Conservation (phyloP, 371 early-diverging fungal genomes). For the Rhizopus sp. region DNA sequence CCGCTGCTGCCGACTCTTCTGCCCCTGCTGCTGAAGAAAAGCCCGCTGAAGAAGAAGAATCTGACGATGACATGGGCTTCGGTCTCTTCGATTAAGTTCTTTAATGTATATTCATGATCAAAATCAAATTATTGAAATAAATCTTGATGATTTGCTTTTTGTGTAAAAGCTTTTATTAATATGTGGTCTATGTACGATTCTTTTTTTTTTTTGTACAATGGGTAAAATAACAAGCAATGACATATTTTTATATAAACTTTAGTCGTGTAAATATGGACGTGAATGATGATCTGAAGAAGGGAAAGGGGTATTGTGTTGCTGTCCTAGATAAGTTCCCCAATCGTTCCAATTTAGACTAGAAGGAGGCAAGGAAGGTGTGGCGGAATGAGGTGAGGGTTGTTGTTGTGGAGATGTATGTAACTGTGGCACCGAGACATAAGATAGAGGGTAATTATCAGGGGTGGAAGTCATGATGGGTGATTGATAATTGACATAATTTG, state of each 20-base stretch:
- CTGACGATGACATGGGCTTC: slow-evolving; percentile 58
- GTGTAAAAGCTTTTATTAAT: too few species aligned
- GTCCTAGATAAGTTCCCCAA: slow-evolving; percentile 24
- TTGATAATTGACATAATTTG: background rate
- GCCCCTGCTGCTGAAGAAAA: slow-evolving; percentile 46
- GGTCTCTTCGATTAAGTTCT: slow-evolving; percentile 36
- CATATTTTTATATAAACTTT: too few species aligned
- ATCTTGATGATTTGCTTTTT: too few species aligned
- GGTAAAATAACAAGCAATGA: too few species aligned
- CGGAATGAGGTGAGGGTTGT: slow-evolving; percentile 6
- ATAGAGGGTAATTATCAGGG: slow-evolving; percentile 2
- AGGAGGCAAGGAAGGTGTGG: slow-evolving; percentile 7
- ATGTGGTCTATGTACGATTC: too few species aligned
- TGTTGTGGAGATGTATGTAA: background rate
- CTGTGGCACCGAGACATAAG: background rate
- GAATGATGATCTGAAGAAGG: too few species aligned
- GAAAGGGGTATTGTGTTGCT: background rate
- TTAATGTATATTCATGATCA: background rate
- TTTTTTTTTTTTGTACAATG: too few species aligned
- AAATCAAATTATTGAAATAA: too few species aligned
- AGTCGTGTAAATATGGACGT: too few species aligned
- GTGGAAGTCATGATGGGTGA: background rate
- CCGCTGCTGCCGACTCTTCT: slow-evolving; percentile 51
- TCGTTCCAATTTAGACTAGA: slow-evolving; percentile 26
- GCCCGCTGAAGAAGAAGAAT: slow-evolving; percentile 40